Conservation (phyloP, 2,329 filamentous ascomycete species). For the Pestalotiopsis fici region DNA sequence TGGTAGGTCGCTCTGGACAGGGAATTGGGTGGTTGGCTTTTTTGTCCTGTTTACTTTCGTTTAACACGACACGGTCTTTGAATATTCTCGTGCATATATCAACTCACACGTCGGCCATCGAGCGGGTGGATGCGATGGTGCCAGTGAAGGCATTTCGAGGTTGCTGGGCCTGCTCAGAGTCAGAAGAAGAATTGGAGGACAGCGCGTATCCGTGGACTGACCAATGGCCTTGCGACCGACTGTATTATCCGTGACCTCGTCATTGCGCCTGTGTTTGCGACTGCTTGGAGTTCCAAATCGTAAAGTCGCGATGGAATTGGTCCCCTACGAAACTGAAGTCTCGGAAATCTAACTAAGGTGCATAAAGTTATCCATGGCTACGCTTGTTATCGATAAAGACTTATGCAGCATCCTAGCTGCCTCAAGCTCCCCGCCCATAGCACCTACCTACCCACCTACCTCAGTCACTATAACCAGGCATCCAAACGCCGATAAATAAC, state of each 20-base stretch:
- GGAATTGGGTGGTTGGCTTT: not conserved
- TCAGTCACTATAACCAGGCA: not conserved
- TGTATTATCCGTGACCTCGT: constrained; percentile 27
- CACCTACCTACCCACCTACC: not conserved
- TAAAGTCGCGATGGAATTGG: constrained; percentile 8
- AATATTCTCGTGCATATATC: not conserved
- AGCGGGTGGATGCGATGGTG: constrained; percentile 19
- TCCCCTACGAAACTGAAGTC: not conserved
- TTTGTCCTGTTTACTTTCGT: not conserved
- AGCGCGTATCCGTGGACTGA: constrained; percentile 12
- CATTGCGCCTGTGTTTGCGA: constrained; percentile 25
- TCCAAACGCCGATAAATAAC: not conserved
- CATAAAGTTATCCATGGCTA: constrained; percentile 5
- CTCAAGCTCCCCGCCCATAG: not conserved
- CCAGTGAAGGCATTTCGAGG: constrained; percentile 23
- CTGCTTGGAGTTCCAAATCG: constrained; percentile 18
- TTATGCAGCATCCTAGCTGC: not conserved
- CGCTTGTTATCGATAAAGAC: not conserved
- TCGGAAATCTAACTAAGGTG: not conserved
- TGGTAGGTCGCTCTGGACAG: not conserved
- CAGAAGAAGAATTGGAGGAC: constrained; percentile 8
- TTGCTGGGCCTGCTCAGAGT: constrained; percentile 23
- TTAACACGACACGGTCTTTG: too few species aligned
- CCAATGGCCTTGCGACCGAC: constrained; percentile 26
- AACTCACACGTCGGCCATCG: constrained; percentile 26